Conservation (phyloP, 495 filamentous ascomycete genomes). For the Polyplosphaeria fusca region DNA sequence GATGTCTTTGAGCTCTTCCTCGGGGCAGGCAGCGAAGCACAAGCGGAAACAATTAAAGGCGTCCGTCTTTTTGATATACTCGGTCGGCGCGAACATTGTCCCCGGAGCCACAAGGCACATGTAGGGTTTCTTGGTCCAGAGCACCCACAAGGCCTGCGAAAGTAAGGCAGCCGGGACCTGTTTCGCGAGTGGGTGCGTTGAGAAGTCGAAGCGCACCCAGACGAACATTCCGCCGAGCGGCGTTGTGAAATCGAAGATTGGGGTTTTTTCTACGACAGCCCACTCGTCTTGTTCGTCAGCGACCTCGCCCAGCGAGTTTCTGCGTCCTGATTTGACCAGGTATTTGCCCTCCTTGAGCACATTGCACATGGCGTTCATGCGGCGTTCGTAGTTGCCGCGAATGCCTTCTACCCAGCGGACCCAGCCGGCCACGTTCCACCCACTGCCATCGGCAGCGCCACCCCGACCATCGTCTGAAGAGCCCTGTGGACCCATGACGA, state of each 20-base stretch:
- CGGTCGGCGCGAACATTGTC: slow-evolving; percentile 64
- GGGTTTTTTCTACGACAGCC: slow-evolving; percentile 62
- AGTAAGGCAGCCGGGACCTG: slow-evolving; percentile 47
- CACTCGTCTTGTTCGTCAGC: slow-evolving; percentile 53
- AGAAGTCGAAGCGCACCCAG: slow-evolving; percentile 69
- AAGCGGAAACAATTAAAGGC: slow-evolving; percentile 70
- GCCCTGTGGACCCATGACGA: slow-evolving; percentile 66
- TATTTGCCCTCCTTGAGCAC: slow-evolving; percentile 64
- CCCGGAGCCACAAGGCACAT: slow-evolving; percentile 66
- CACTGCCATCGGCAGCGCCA: slow-evolving; percentile 45
- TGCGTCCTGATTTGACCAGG: slow-evolving; percentile 50
- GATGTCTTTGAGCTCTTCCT: slow-evolving; percentile 59
- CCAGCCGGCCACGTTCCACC: slow-evolving; percentile 85
- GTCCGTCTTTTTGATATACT: slow-evolving; percentile 49
- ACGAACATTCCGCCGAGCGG: slow-evolving; percentile 93
- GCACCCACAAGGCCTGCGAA: slow-evolving; percentile 65
- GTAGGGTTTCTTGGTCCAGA: slow-evolving; percentile 65
- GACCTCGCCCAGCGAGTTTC: slow-evolving; percentile 39
- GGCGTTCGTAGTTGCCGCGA: slow-evolving; percentile 73
- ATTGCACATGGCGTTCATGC: slow-evolving; percentile 73
- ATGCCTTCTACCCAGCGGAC: slow-evolving; percentile 84
- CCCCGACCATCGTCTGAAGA: slow-evolving; percentile 40
- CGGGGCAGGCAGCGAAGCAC: slow-evolving; percentile 79
- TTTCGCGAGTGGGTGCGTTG: slow-evolving; percentile 65
- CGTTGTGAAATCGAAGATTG: slow-evolving; percentile 69